Evolutionary conservation across 2,329 filamentous ascomycete genomes (phyloP).

Genomic region (Epichloe glyceriae): DNA sequence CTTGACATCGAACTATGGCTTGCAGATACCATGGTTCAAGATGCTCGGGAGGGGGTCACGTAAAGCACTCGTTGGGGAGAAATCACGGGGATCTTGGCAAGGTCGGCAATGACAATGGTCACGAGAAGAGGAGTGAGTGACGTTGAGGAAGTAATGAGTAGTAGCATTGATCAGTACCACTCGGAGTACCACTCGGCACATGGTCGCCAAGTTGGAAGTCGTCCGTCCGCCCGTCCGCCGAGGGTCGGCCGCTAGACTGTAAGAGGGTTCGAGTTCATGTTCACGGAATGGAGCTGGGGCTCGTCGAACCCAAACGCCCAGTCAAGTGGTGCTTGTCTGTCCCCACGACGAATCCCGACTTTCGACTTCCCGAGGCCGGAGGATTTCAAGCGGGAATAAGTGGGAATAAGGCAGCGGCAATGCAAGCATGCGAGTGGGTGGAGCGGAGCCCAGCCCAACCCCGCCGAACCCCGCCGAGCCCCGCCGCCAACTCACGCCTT

Average conservation of each 20-base stretch:
- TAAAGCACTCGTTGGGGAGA: not conserved
- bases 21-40: not conserved
- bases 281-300: no score
- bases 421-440: not conserved
- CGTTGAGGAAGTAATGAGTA: not conserved
- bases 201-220: not conserved
- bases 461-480: no score
- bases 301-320: no score
- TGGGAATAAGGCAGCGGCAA: not conserved
- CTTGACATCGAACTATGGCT: not conserved
- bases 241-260: not conserved
- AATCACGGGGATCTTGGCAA: not conserved
- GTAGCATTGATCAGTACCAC: not conserved
- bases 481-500: no score
- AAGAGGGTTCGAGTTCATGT: no score
- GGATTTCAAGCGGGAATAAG: not conserved
- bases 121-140: not conserved
- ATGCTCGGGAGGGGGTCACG: not conserved
- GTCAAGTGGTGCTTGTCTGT: no score
- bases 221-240: not conserved
- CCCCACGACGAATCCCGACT: no score
- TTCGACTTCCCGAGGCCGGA: not conserved
- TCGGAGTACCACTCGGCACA: not conserved
- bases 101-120: not conserved
- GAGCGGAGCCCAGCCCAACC: not conserved